Base-by-base conservation (phyloP, 1,284 basidiomycete genomes). In the Erythrobasidium hasegawianum region DNA sequence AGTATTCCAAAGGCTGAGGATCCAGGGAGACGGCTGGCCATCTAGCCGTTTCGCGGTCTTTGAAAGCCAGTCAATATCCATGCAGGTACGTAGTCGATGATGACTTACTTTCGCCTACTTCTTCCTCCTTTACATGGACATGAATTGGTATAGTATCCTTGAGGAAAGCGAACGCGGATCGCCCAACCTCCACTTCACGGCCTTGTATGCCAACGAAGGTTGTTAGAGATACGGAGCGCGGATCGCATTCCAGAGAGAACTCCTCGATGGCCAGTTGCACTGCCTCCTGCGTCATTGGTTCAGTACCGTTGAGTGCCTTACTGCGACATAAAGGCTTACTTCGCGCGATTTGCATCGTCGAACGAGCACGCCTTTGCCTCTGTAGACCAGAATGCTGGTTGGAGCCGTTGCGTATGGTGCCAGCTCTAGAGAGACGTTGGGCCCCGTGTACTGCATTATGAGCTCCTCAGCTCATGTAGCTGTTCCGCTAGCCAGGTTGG, bases 351-450 rank as follows among this genome's bases (percentile, higher is more conserved):
- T 50, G 1, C 49, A 53, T 11, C 62, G 54, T 24, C 54, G 55
- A 24, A 65, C 56, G 10, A 65, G 38, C 29, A 65, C 54, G 13
- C 62, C 62, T 27, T 65, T 65, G 55, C 62, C 62, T 22, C 55
- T 49, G 47, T 58, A 47, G 2, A 65, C 62, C 14, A 65, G 62
- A 38, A 65, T 65, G 16, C 55, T 57, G 8, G 62, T 65, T 14
- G 53, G 39, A 18, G 29, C 62, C 4, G 43, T 58, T 22, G 62
- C 62, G 52, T 65, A 65, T 26, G 62, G 62, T 2, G 62, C 62
- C 10, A 47, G 20, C 1, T 57, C 55, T 2, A 16, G 20, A 11
- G 61, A 57, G 52, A 64, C 56, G 18, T 4, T 33, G 33, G 33
- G 33, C 33, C 5, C 33, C 11, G 11, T 33, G 33, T 33, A 33